These are phyloP conservation scores for Cephaloascus albidus DNA, from an alignment of 805 yeast species.

Conservation along the genomic window DNA sequence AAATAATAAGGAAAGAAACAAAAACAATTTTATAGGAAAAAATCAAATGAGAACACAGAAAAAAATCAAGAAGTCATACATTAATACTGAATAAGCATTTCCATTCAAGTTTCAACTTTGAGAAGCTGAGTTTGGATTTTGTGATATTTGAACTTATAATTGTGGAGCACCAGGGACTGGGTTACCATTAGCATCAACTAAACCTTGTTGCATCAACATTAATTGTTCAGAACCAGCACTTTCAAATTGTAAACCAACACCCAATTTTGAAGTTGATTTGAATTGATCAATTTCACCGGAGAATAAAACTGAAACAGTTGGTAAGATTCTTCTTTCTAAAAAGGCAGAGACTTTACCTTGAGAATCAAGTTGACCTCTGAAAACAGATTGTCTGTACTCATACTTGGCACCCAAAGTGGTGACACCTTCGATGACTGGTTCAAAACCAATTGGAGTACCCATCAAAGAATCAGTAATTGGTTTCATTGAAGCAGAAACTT, in stretches of 20 bases:
- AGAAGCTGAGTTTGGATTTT: no score
- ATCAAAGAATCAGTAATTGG: conserved; percentile 69
- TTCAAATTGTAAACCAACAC: conserved; percentile 93
- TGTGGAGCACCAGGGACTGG: conserved; percentile 76
- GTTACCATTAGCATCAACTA: conserved; percentile 76
- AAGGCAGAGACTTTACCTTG: conserved; percentile 85
- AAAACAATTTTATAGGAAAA: not conserved
- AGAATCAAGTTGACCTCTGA: conserved; percentile 91
- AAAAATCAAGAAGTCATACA: not conserved
- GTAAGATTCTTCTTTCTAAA: conserved; percentile 88
- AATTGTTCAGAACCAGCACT: conserved; percentile 91
- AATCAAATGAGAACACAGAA: not conserved
- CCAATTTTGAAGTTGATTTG: conserved; percentile 70
- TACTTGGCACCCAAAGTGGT: conserved; percentile 96
- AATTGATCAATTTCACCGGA: conserved; percentile 89
- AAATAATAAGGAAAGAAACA: no score
- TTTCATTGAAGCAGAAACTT: conserved; percentile 63
- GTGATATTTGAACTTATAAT: conserved; percentile 14
- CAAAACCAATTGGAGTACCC: conserved; percentile 74
- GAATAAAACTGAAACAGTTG: conserved; percentile 82
- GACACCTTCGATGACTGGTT: conserved; percentile 80
- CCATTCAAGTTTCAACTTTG: not conserved
- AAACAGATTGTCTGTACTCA: conserved; percentile 92
- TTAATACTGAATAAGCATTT: not conserved
- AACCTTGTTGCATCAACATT: conserved; percentile 84